Conservation (phyloP, 2,329 filamentous ascomycete species). For the Colletotrichum tropicale region DNA sequence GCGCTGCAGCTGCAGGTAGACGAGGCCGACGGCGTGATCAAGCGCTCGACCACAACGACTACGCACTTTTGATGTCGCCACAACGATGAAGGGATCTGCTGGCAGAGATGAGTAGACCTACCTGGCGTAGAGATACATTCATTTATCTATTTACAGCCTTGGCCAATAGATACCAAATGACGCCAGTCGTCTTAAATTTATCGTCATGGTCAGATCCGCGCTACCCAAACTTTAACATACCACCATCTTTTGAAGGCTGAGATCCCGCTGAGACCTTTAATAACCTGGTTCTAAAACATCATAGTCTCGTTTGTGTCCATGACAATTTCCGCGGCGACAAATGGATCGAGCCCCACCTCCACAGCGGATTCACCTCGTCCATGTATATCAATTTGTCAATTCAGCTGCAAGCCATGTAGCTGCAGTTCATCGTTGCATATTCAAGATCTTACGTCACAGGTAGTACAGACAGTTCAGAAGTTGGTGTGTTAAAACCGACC, state of each 20-base stretch:
- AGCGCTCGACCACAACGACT: neutral
- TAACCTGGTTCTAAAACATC: too few species aligned
- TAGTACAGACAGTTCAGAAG: neutral
- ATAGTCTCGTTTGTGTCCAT: too few species aligned
- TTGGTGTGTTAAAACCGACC: neutral
- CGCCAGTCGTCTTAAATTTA: neutral
- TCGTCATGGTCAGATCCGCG: too few species aligned
- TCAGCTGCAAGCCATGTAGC: neutral
- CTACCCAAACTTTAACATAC: too few species aligned
- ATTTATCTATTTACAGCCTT: neutral
- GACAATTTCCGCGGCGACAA: neutral
- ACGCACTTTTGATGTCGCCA: neutral
- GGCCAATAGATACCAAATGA: neutral
- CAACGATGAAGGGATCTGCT: neutral
- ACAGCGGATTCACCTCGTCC: too few species aligned
- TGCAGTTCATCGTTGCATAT: neutral
- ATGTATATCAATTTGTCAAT: neutral
- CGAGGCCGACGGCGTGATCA: constrained; percentile 5
- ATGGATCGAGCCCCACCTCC: neutral
- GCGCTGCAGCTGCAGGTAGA: constrained; percentile 18
- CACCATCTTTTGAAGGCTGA: too few species aligned
- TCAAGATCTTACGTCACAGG: neutral
- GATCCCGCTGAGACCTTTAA: too few species aligned
- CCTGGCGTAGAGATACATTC: neutral
- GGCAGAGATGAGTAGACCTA: neutral